Base-by-base conservation (phyloP, 192 early-diverging fungal genomes). In the Obelidium mucronatum region DNA sequence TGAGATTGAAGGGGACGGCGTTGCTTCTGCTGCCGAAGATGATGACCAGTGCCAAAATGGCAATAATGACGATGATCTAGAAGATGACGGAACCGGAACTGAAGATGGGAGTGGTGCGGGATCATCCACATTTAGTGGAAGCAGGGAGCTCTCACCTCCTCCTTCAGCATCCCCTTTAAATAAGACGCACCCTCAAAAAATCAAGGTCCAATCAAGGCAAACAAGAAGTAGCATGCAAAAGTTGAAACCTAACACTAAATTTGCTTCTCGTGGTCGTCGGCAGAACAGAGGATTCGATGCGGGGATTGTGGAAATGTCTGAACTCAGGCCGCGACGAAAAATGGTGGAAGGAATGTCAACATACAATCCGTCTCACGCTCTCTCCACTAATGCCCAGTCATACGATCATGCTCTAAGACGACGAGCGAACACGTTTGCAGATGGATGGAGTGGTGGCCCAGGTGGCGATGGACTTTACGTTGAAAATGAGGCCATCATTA, bases 381-480 rank as follows among this genome's bases (percentile, higher is more conserved):
- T 31, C 17, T 34, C 34, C 59, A 71, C 33, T 13, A 78, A 28
- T 24, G 61, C 40, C 6, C 17, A 24, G 36, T 55, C 64, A 11
- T 76, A 64, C 31, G 61, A 74, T 36, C 33, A 42, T 28, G 17
- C 48, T 28, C 24, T 30, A 17, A 24, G 33, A 13, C 30, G 33
- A 26, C 35, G 44, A 2, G 73, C 68, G 34, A 52, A 79, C 37
- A 40, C 71, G 5, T 80, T 77, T 51, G 26, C 51, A 40, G 83
- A 51, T 75, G 79, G 40, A 72, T 77, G 81, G 69, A 48, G 52
- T 26, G 42, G 68, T 11, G 63, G 75, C 24, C 78, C 77, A 6
- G 82, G 81, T 22, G 82, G 81, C 19, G 86, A 88, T 69, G 86
- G 86, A 3, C 73, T 88, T 1, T 85, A 85, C 67, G 79, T 68